These are phyloP conservation scores for Peronospora tabacina DNA, from an alignment of 352 stramenopile species.

Conservation along the genomic window DNA sequence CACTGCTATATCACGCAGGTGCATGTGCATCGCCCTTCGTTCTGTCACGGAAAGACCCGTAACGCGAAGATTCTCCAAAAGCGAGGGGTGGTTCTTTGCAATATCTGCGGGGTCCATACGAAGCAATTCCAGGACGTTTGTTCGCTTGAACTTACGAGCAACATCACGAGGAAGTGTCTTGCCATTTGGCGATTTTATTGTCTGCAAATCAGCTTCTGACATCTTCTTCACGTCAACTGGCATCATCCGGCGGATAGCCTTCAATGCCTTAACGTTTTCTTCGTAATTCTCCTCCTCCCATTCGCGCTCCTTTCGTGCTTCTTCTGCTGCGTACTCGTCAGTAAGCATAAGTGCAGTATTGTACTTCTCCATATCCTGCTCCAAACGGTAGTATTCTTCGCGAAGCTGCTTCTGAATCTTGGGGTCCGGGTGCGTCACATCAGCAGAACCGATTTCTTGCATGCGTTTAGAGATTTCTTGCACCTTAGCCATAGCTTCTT, in stretches of 20 bases:
- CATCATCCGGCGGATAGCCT: slow-evolving; percentile 88
- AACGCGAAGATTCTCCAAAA: slow-evolving; percentile 87
- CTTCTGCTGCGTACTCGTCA: slow-evolving; percentile 88
- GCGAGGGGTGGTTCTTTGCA: slow-evolving; percentile 82
- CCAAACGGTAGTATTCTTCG: slow-evolving; percentile 90
- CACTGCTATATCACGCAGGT: slow-evolving; percentile 77
- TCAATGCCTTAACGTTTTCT: slow-evolving; percentile 81
- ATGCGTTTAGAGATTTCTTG: slow-evolving; percentile 87
- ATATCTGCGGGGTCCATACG: slow-evolving; percentile 84
- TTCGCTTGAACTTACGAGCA: slow-evolving; percentile 89
- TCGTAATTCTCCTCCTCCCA: slow-evolving; percentile 89
- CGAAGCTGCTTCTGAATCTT: slow-evolving; percentile 77
- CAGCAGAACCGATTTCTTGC: slow-evolving; percentile 87
- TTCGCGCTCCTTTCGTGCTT: slow-evolving; percentile 85
- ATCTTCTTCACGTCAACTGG: slow-evolving; percentile 88
- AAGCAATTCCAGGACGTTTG: slow-evolving; percentile 87
- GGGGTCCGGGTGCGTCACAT: slow-evolving; percentile 80
- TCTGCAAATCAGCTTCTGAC: slow-evolving; percentile 81
- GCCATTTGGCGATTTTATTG: slow-evolving; percentile 58
- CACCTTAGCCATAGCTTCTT: slow-evolving; percentile 88
- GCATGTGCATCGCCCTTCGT: slow-evolving; percentile 82
- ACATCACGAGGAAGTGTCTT: slow-evolving; percentile 69
- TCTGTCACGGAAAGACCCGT: slow-evolving; percentile 88
- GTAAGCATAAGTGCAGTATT: slow-evolving; percentile 89
- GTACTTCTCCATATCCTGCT: slow-evolving; percentile 93